Conservation (phyloP, 306 rosid genomes). For the Fragaria vesca region DNA sequence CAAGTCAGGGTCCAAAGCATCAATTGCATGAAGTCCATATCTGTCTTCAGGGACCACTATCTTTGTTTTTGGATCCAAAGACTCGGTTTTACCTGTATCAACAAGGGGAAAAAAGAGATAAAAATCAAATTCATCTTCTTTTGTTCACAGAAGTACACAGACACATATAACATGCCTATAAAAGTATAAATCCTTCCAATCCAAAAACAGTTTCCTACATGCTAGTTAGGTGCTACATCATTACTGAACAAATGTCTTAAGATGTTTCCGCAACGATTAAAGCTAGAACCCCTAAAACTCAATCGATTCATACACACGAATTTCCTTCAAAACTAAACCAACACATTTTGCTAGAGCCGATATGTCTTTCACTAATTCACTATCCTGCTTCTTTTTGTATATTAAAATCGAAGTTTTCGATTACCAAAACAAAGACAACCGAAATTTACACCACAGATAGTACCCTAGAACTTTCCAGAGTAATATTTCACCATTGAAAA, state of each 20-base stretch:
- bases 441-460: not conserved
- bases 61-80: constrained; percentile 62
- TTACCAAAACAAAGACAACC: not conserved
- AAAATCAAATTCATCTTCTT: not conserved
- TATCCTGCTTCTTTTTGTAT: not conserved
- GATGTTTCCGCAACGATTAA: not conserved
- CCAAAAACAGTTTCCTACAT: not conserved
- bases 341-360: not conserved
- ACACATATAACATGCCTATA: not conserved
- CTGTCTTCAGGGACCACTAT: constrained; percentile 84
- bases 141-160: not conserved
- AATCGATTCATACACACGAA: not conserved
- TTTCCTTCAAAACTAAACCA: not conserved
- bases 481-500: not conserved
- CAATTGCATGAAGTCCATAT: constrained; percentile 76
- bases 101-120: not conserved
- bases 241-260: not conserved
- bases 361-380: not conserved
- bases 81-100: constrained; percentile 67
- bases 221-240: not conserved
- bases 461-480: not conserved
- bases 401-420: not conserved
- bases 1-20: constrained; percentile 90
- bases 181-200: not conserved
- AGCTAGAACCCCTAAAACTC: not conserved